These are phyloP conservation scores for Emmonsiellopsis sp. DNA, from an alignment of 2,329 filamentous ascomycete species.

Conservation along the genomic window DNA sequence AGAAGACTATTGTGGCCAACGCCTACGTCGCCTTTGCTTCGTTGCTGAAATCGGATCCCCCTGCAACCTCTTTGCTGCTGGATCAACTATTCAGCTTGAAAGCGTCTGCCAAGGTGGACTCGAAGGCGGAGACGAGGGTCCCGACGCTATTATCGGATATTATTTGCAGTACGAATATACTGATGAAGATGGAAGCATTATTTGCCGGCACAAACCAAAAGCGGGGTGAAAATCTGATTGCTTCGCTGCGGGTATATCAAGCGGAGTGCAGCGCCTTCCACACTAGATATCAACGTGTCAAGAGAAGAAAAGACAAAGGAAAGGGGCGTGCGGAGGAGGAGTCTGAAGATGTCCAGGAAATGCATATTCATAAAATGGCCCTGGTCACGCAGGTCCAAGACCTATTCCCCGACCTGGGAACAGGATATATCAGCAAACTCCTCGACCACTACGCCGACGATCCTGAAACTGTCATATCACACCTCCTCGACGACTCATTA, in stretches of 20 bases:
- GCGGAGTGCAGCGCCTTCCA: slow-evolving; percentile 30
- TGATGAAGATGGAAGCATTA: slow-evolving; percentile 38
- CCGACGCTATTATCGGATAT: slow-evolving; percentile 69
- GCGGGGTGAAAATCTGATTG: slow-evolving; percentile 32
- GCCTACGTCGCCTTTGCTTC: slow-evolving; percentile 67
- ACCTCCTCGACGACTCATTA: slow-evolving; percentile 69
- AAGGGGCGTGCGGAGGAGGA: slow-evolving; percentile 24
- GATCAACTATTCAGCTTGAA: slow-evolving; percentile 81
- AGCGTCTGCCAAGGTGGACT: slow-evolving; percentile 56
- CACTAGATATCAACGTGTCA: slow-evolving; percentile 32
- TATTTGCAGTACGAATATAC: slow-evolving; percentile 68
- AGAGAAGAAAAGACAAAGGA: slow-evolving; percentile 29
- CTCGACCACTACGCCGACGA: slow-evolving; percentile 72
- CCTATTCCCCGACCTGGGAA: slow-evolving; percentile 78
- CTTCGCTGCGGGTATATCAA: slow-evolving; percentile 32
- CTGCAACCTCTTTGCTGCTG: slow-evolving; percentile 65
- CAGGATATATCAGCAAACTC: slow-evolving; percentile 69
- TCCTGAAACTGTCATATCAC: slow-evolving; percentile 69
- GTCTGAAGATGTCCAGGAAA: slow-evolving; percentile 30
- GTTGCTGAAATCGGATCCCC: slow-evolving; percentile 55
- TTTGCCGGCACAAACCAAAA: slow-evolving; percentile 26
- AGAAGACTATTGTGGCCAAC: slow-evolving; percentile 61
- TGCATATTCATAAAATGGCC: slow-evolving; percentile 75
- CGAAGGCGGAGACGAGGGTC: slow-evolving; percentile 28
- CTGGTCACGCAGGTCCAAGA: slow-evolving; percentile 87